These are phyloP conservation scores for Babjeviella inositovora DNA, from an alignment of 805 yeast genomes.

Conservation along the genomic window DNA sequence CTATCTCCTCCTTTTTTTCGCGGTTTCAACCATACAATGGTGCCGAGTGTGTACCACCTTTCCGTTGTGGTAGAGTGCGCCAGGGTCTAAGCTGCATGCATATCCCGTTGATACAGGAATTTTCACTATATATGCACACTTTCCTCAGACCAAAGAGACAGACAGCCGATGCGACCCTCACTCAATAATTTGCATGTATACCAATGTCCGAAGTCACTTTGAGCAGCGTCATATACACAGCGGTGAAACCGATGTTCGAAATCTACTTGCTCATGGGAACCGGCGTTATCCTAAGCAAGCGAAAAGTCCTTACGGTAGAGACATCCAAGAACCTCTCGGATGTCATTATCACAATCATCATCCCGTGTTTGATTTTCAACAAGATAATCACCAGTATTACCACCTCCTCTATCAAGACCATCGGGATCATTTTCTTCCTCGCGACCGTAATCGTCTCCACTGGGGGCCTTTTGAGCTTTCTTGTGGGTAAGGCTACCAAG, in stretches of 20 bases:
- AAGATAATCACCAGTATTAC: constrained; percentile 55
- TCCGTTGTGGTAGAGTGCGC: no score
- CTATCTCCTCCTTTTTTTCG: no score
- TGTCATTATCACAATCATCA: constrained; percentile 46
- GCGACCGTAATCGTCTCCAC: constrained; percentile 23
- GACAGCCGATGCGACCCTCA: no score
- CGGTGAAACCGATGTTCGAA: constrained; percentile 78
- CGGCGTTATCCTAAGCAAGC: constrained; percentile 50
- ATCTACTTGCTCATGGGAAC: constrained; percentile 55
- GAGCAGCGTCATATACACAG: constrained; percentile 63
- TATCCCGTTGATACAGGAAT: no score
- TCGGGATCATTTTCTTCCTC: constrained; percentile 47
- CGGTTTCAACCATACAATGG: no score
- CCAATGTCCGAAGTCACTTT: no score
- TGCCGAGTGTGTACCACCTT: no score
- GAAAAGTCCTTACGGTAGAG: constrained; percentile 47
- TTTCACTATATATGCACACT: no score
- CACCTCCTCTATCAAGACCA: constrained; percentile 49
- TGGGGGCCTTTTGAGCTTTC: constrained; percentile 24
- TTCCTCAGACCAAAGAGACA: no score
- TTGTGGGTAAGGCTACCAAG: constrained; percentile 29
- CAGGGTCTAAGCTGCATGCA: no score
- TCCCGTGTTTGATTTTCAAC: constrained; percentile 66
- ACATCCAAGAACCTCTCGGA: constrained; percentile 57
- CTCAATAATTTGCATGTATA: no score